Evolutionary conservation across 768 basidiomycete genomes (phyloP), one percentile per base, ranked within the genome.

Genomic region (Sporobolomyces roseus): DNA sequence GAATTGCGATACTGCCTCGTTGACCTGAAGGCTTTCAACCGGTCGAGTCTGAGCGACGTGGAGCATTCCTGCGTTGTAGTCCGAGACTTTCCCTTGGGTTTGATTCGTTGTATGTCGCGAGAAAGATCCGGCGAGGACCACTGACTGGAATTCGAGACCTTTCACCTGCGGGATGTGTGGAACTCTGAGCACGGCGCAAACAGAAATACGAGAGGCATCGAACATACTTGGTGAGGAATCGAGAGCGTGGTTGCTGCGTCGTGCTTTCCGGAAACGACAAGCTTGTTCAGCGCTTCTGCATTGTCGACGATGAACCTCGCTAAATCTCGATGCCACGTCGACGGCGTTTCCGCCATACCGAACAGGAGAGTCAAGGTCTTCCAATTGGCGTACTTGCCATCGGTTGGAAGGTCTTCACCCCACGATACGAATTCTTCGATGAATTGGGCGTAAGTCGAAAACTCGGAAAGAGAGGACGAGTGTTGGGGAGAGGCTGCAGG

Each of bases 131-230:
- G 54, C 4, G 6, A 56, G 12, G 7, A 56, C 6, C 6, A 56
- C 54, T n/a, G 54, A 56, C 2, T 25, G n/a, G 16, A 41, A 38
- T 38, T 56, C 54, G 23, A 41, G 16, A 16, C 54, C 54, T 56
- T 56, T 56, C 6, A 56, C n/a, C 54, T 56, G 54, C 19, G 36
- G 21, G 23, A 16, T 5, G 13, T 41, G 29, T 41, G 10, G 17
- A 17, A 9, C 36, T 17, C 23, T 21, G 45, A 46, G 45, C 12
- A 13, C 12, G 45, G 6, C 38, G 38, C 17, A 17, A 41, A 17
- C 45, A 46, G 21, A 6, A 23, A 46, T 41, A 41, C 14, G 3
- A 10, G 54, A 13, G 25, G n/a, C 36, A 4, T 41, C 12, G 38
- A 13, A 41, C 54, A 4, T 41, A 41, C 54, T 29, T 56, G 54